Evolutionary conservation across 2,329 filamentous ascomycete genomes (phyloP).

Genomic region (Sporothrix pallida): DNA sequence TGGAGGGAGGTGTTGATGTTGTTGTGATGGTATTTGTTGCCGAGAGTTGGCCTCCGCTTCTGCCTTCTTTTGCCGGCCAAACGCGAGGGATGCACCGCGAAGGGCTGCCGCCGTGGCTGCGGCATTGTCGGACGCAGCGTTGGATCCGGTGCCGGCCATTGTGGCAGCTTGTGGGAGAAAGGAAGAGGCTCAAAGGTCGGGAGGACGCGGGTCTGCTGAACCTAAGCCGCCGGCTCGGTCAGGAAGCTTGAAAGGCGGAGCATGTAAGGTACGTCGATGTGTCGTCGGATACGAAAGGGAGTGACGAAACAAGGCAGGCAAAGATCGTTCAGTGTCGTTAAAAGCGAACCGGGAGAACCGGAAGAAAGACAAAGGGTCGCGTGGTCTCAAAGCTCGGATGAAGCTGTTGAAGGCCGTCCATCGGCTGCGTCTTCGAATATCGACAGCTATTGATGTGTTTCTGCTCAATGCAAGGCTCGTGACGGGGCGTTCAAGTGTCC

Average conservation of each 20-base stretch:
- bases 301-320: neutral
- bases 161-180: neutral
- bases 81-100: constrained; percentile 62
- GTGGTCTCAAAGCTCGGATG: neutral
- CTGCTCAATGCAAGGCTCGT: constrained; percentile 16
- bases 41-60: neutral
- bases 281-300: neutral
- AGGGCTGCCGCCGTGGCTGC: constrained; percentile 47
- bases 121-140: constrained; percentile 41
- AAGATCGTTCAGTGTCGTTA: neutral
- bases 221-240: constrained; percentile 28
- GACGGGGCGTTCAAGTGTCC: neutral
- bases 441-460: neutral
- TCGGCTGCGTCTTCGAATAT: neutral
- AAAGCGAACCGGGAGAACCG: neutral
- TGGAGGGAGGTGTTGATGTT: constrained; percentile 1
- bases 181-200: neutral
- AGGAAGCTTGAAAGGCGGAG: constrained; percentile 4
- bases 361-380: neutral
- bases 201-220: neutral
- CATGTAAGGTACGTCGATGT: constrained; percentile 30
- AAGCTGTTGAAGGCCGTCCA: neutral
- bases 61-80: constrained; percentile 47
- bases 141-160: constrained; percentile 24
- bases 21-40: neutral